Base-by-base conservation (phyloP, 495 filamentous ascomycete species). In the Xylaria curta region DNA sequence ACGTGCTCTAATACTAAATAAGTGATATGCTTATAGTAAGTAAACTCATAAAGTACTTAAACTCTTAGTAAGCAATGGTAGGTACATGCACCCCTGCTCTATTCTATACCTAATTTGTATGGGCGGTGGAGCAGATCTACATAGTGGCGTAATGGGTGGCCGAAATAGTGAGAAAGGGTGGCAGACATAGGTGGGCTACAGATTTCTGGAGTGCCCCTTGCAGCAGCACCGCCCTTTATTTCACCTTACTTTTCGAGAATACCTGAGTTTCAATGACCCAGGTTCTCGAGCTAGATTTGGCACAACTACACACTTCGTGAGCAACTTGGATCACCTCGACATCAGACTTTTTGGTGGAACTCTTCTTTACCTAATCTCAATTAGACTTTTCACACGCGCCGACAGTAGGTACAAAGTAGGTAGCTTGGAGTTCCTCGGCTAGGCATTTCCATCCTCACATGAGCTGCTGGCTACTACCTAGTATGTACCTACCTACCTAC, bases 131-230 rank as follows among this genome's bases (percentile, higher is more conserved):
- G n/a, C n/a, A n/a, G n/a, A n/a, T n/a, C n/a, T n/a, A n/a, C n/a
- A n/a, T n/a, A n/a, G n/a, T n/a, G n/a, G n/a, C n/a, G n/a, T n/a
- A n/a, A n/a, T n/a, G n/a, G n/a, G n/a, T n/a, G n/a, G n/a, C n/a
- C n/a, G n/a, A n/a, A n/a, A n/a, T n/a, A n/a, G n/a, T n/a, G n/a
- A n/a, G n/a, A n/a, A n/a, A n/a, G n/a, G n/a, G n/a, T n/a, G n/a
- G n/a, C n/a, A n/a, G n/a, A n/a, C n/a, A n/a, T n/a, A n/a, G n/a
- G n/a, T 53, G 19, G 12, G 24, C 24, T 42, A 44, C 26, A 31
- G 21, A 40, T 40, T 54, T 67, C 65, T 56, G n/a, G 65, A 26
- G 26, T 44, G 65, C 53, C 66, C 53, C 53, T 68, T 68, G 66
- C 66, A 68, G 51, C 66, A 38, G 36, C 36, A 8, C 36, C 36